Conservation (phyloP, 805 yeast genomes). For the Hanseniaspora jakobsenii region DNA sequence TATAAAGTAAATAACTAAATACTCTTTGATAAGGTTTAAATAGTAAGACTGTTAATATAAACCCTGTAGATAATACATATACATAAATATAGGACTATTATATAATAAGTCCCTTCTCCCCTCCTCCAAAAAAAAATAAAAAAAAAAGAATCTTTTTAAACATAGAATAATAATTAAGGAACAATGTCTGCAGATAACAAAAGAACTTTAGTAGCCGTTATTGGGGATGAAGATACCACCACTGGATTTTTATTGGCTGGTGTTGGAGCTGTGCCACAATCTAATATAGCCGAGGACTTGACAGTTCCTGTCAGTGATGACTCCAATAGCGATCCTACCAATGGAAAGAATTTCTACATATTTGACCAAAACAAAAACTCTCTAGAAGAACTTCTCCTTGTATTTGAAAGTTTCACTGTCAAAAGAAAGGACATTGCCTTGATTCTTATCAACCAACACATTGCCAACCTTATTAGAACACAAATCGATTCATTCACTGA, state of each 20-base stretch:
- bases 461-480: conserved; percentile 80
- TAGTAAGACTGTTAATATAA: too few species aligned
- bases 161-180: too few species aligned
- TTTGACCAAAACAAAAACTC: conserved; percentile 72
- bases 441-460: conserved; percentile 80
- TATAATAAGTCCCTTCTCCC: too few species aligned
- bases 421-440: conserved; percentile 84
- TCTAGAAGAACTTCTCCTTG: conserved; percentile 59
- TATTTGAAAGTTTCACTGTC: conserved; percentile 63
- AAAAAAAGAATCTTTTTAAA: background rate
- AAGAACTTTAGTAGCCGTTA: conserved; percentile 78
- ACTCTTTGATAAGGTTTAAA: too few species aligned
- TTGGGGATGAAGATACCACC: conserved; percentile 95
- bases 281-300: background rate
- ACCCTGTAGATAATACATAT: too few species aligned
- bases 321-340: conserved; percentile 15
- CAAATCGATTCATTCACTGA: conserved; percentile 71
- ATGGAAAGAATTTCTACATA: conserved; percentile 61
- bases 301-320: background rate
- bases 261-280: conserved; percentile 40
- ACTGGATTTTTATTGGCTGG: conserved; percentile 95
- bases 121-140: too few species aligned
- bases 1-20: too few species aligned
- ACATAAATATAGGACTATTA: too few species aligned
- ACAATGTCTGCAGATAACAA: conserved; percentile 33